Evolutionary conservation across 1,284 basidiomycete species (phyloP), one percentile per base, ranked within the genome.

Genomic region (Sporisorium exsertum): DNA sequence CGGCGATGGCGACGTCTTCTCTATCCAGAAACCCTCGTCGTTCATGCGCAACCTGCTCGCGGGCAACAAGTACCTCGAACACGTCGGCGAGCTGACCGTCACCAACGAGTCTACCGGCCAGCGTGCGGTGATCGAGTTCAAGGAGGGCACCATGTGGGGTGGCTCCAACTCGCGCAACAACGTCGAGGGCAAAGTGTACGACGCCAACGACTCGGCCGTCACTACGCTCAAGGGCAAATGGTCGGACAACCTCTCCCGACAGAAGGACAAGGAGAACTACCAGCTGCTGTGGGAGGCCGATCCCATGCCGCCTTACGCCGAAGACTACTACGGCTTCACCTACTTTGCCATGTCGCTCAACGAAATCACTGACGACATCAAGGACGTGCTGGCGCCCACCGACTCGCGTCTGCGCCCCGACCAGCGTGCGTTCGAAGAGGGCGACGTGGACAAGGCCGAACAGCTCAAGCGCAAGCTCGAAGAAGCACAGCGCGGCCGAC

Each of bases 391-490:
- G 7, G 92, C 94, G 1, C 90, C 91, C 0, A 95, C 94, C 0
- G 95, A 97, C 84, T 94, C 94, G 9, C 89, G 95, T 33, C 88
- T 90, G 65, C 89, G 94, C 37, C 93, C 94, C 1, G 94, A 97
- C 86, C 92, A 96, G 58, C 88, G 92, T 32, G 93, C 93, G 5
- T 88, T 95, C 49, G 95, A 97, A 85, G 90, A 92, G 72, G 94
- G 94, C 13, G 87, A 92, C 51, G 84, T 93, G 2, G 91, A 94
- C 65, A 81, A 87, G 51, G 94, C 94, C 2, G 94, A 97, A 81
- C 86, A 86, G 55, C 89, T 92, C 80, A 97, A 97, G 87, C 85
- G 87, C 29, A 87, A 89, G 33, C 87, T 96, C 13, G 95, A 97
- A 85, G 92, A 84, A 57, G 81, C 82, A 26, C 88, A 88, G 75